phyloP scores from a whole-genome alignment of 2,329 filamentous ascomycete genomes.

The Helicocarpus griseus region DNA sequence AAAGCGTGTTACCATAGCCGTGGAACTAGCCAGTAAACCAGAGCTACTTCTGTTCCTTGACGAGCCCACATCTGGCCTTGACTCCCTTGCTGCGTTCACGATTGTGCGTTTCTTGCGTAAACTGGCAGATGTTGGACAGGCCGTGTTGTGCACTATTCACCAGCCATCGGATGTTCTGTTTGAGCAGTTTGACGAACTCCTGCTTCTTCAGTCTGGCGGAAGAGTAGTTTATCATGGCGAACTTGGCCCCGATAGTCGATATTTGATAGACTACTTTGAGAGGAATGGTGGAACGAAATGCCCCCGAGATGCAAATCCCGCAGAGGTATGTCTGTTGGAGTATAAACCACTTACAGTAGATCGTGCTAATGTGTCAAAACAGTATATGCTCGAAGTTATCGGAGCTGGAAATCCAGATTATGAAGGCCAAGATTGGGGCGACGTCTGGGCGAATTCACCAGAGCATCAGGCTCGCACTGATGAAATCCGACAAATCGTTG shows the following conservation, averaged over 20 bases:
- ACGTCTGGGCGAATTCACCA: constrained; percentile 48
- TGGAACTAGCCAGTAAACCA: constrained; percentile 53
- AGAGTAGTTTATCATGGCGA: constrained; percentile 76
- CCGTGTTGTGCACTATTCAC: constrained; percentile 84
- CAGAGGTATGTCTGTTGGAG: constrained; percentile 37
- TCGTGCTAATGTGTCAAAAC: constrained; percentile 11
- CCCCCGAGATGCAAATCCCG: constrained; percentile 55
- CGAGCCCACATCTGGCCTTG: constrained; percentile 56
- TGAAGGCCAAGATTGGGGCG: constrained; percentile 51
- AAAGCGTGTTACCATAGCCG: constrained; percentile 56
- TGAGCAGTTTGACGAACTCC: constrained; percentile 74
- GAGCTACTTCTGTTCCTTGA: constrained; percentile 53
- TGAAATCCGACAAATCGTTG: constrained; percentile 47
- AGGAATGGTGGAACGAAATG: constrained; percentile 53
- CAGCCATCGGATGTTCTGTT: constrained; percentile 81
- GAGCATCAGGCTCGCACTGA: constrained; percentile 38
- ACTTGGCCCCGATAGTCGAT: constrained; percentile 63
- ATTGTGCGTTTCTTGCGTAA: constrained; percentile 54
- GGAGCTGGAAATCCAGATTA: constrained; percentile 55
- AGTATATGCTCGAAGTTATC: constrained; percentile 74
- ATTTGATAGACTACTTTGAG: constrained; percentile 63
- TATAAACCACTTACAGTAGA: neutral
- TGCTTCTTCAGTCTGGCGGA: constrained; percentile 69
- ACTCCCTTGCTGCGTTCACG: constrained; percentile 59
- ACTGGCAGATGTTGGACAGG: constrained; percentile 65